phyloP scores from a whole-genome alignment of 345 rosid species.

The Rhodamnia argentea region DNA sequence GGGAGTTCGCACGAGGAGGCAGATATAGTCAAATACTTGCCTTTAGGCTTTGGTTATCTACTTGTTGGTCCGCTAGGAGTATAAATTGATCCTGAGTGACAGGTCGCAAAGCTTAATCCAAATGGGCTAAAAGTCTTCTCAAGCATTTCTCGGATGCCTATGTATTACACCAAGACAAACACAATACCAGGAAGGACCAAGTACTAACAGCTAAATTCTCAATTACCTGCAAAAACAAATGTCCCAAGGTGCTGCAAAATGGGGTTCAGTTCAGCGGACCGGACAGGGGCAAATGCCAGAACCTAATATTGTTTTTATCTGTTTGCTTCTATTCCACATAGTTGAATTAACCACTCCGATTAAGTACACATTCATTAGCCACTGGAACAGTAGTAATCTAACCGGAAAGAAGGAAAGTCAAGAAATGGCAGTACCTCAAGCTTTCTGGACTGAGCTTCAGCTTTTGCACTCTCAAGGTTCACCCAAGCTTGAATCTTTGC shows the following conservation, averaged over 20 bases:
- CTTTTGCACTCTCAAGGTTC: slow-evolving; percentile 85
- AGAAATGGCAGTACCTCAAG: slow-evolving; percentile 48
- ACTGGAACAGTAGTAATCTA: background rate
- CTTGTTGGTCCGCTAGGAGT: background rate
- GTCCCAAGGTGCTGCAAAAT: background rate
- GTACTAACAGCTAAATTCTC: background rate
- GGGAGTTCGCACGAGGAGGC: background rate
- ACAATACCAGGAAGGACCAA: background rate
- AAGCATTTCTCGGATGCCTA: background rate
- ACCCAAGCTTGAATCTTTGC: slow-evolving; percentile 94
- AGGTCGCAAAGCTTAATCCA: background rate
- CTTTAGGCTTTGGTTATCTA: background rate
- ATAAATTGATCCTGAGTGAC: background rate
- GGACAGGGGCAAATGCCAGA: background rate
- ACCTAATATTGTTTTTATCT: background rate
- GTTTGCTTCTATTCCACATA: background rate
- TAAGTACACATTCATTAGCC: background rate
- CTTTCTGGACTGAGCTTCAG: slow-evolving; percentile 92
- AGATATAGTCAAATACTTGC: background rate
- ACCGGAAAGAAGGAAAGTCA: background rate
- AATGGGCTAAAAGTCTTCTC: background rate
- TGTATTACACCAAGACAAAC: background rate
- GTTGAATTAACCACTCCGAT: background rate
- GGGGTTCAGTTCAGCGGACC: background rate
- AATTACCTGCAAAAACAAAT: background rate